These are phyloP conservation scores for Monosporozyma yasuniensis DNA, from an alignment of 805 yeast species.

Conservation along the genomic window DNA sequence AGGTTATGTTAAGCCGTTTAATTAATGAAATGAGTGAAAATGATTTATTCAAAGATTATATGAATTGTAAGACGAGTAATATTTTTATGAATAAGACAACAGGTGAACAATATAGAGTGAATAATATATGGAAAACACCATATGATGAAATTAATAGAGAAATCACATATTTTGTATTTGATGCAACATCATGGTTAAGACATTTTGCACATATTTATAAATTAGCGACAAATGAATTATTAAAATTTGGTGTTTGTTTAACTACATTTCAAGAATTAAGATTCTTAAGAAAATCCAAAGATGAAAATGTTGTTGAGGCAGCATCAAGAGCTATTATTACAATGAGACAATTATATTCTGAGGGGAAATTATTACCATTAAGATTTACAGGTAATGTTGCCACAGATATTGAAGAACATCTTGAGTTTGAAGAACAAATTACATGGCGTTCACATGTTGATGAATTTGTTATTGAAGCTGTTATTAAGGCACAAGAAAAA, in stretches of 20 bases:
- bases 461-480: conserved; percentile 50
- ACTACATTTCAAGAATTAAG: conserved; percentile 73
- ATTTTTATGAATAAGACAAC: neutral
- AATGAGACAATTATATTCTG: conserved; percentile 53
- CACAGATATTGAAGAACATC: conserved; percentile 57
- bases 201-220: conserved; percentile 72
- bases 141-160: conserved; percentile 39
- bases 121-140: conserved; percentile 1
- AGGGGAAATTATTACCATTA: conserved; percentile 47
- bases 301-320: conserved; percentile 66
- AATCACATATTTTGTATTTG: conserved; percentile 53
- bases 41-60: conserved; percentile 13
- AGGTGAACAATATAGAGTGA: conserved; percentile 1
- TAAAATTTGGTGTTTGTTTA: conserved; percentile 57
- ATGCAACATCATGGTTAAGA: conserved; percentile 73
- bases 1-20: neutral
- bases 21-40: conserved; percentile 3
- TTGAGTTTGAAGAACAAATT: conserved; percentile 64
- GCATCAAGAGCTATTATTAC: conserved; percentile 75
- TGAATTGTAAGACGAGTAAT: conserved; percentile 6
- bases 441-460: conserved; percentile 68
- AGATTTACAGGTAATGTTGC: conserved; percentile 66
- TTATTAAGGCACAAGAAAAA: conserved; percentile 27
- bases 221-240: conserved; percentile 50
- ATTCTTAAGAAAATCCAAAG: conserved; percentile 60